phyloP scores from a whole-genome alignment of 1,284 basidiomycete species.

The Sanghuangporus weigelae region DNA sequence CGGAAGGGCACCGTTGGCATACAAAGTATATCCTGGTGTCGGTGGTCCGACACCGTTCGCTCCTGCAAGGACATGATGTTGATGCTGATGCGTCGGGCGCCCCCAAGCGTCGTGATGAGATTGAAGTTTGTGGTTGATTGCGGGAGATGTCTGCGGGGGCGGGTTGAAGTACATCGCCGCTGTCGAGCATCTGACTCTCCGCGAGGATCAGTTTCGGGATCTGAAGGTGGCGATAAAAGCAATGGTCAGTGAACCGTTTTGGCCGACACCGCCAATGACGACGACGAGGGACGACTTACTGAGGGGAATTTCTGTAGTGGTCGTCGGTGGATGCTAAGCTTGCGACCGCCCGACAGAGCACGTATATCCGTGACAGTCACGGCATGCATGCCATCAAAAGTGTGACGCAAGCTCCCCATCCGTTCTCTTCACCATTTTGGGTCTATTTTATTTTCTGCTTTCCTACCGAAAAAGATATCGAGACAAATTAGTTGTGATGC shows the following conservation, averaged over 20 bases:
- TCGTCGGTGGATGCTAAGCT: background rate
- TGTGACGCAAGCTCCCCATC: background rate
- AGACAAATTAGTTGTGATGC: too few species aligned
- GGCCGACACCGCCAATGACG: background rate
- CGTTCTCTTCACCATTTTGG: too few species aligned
- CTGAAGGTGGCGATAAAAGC: background rate
- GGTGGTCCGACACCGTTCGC: conserved; percentile 53
- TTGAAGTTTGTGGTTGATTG: conserved; percentile 67
- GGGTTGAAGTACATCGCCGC: conserved; percentile 56
- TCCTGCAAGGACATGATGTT: conserved; percentile 53
- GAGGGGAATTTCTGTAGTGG: background rate
- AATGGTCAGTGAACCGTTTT: background rate
- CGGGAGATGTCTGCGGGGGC: conserved; percentile 73
- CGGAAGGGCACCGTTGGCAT: conserved; percentile 63
- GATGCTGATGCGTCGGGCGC: conserved; percentile 37
- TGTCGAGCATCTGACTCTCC: conserved; percentile 15
- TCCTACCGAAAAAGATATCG: background rate
- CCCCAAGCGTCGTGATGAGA: conserved; percentile 65
- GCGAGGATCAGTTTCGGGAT: background rate
- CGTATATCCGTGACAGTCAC: background rate
- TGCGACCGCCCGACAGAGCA: background rate
- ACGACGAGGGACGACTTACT: conserved; percentile 1
- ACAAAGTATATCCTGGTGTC: conserved; percentile 63
- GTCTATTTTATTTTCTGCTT: background rate
- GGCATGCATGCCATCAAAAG: background rate